Base-by-base conservation (phyloP, 1,139 yeast genomes). In the Yarrowia galli region DNA sequence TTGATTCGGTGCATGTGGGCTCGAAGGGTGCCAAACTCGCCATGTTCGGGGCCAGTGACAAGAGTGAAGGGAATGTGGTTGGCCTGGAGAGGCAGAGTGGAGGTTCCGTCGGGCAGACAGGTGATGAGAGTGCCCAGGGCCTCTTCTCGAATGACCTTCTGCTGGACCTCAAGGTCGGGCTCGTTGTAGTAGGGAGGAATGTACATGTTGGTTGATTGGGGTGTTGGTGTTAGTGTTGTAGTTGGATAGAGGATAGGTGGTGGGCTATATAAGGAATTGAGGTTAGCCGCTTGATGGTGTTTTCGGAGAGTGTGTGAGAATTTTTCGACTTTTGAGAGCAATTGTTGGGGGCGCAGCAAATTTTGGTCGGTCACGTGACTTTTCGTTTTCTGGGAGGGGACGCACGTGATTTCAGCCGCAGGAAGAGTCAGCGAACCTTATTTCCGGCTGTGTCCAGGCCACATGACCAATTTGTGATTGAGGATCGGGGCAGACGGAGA, bases 1-100 rank as follows among this genome's bases (percentile, higher is more conserved):
- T 88, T 87, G 18, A 75, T 79, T 69, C 79, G 81, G 28, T 91
- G 87, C 40, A 88, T 74, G 74, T 88, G 92, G 0, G 89, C 89
- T 35, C 82, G 80, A 32, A 88, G 79, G 18, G 67, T 61, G 54
- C 75, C 76, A 63, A 77, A 76, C 69, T 80, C 80, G 22, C 83
- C 86, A 7, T 78, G 76, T 9, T 74, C 77, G n/a, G 77, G 75
- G 42, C 80, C 81, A 8, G 73, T 76, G 28, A 80, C 77, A 38
- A 84, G 74, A 48, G 80, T 76, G 71, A 87, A 87, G 0, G 92
- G 92, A 48, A 87, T 74, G 72, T 87, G 91, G 71, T 86, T 86
- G 18, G 89, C 88, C 18, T 72, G 72, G 12, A 73, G 65, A 22
- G 66, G 46, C 6, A 48, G 20, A 15, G 66, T 48, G 15, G 35